Conservation (phyloP, 2,329 filamentous ascomycete species). For the Colletotrichum acutatum region DNA sequence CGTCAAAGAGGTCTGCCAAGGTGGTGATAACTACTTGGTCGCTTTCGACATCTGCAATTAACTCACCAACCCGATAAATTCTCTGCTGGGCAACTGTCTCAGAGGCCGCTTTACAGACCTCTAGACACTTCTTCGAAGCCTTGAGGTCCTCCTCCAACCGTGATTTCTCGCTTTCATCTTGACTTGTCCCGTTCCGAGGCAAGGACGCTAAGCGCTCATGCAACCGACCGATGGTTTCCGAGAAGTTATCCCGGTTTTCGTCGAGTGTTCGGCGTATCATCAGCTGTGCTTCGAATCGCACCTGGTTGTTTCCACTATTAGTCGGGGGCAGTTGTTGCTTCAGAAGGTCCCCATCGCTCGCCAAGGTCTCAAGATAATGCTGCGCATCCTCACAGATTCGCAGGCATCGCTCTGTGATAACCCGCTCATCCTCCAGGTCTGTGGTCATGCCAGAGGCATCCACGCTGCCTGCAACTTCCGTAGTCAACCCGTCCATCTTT, state of each 20-base stretch:
- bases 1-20: slow-evolving; percentile 53
- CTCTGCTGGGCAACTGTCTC: slow-evolving; percentile 45
- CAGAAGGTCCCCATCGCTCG: slow-evolving; percentile 39
- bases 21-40: slow-evolving; percentile 54
- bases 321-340: not conserved
- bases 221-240: slow-evolving; percentile 45
- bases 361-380: slow-evolving; percentile 47
- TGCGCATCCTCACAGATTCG: slow-evolving; percentile 50
- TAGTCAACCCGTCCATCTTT: slow-evolving; percentile 41
- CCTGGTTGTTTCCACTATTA: not conserved
- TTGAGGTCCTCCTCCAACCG: slow-evolving; percentile 48
- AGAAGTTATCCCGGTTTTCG: slow-evolving; percentile 45
- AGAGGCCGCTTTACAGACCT: slow-evolving; percentile 49
- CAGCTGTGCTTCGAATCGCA: slow-evolving; percentile 46
- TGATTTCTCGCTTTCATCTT: slow-evolving; percentile 40
- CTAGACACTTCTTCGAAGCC: slow-evolving; percentile 48
- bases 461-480: slow-evolving; percentile 29
- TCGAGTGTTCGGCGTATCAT: slow-evolving; percentile 44
- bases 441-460: slow-evolving; percentile 38
- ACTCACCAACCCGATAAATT: slow-evolving; percentile 48
- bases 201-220: slow-evolving; percentile 44
- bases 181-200: slow-evolving; percentile 37
- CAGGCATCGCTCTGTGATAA: slow-evolving; percentile 50
- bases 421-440: slow-evolving; percentile 49
- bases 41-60: slow-evolving; percentile 48